Percentiles rank a stretch among this genome's conserved stretches.
Conservation (phyloP, 805 yeast species). For the Diddensiella caesifluorescens region DNA sequence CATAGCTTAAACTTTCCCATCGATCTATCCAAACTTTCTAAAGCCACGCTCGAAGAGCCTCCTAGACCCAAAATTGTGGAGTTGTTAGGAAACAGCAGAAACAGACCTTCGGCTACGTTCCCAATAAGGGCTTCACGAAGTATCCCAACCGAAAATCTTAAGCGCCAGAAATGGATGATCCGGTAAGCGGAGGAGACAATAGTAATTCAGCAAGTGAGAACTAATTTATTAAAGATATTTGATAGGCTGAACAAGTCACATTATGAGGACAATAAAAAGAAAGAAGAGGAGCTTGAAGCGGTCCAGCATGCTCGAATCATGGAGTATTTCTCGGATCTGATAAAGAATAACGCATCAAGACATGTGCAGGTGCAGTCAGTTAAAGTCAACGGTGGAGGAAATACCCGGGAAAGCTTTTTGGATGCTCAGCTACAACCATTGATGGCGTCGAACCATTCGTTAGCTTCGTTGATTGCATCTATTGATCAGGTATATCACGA, state of each 20-base stretch:
- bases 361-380: slow-evolving; percentile 26
- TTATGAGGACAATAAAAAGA: slow-evolving; percentile 8
- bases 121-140: too few relatives aligned
- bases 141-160: too few relatives aligned
- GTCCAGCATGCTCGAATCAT: slow-evolving; percentile 12
- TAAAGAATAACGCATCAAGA: slow-evolving; percentile 26
- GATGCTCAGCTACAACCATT: slow-evolving; percentile 31
- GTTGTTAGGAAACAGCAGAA: too few relatives aligned
- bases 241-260: slow-evolving; percentile 19
- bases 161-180: too few relatives aligned
- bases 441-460: slow-evolving; percentile 24
- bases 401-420: slow-evolving; percentile 27
- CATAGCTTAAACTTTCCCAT: too few relatives aligned
- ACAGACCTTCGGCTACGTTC: too few relatives aligned
- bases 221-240: too few relatives aligned
- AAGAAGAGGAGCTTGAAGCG: neutral
- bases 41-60: too few relatives aligned
- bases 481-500: slow-evolving; percentile 29
- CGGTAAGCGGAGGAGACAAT: too few relatives aligned
- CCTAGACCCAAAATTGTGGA: too few relatives aligned
- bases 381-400: slow-evolving; percentile 29
- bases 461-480: slow-evolving; percentile 23
- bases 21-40: too few relatives aligned
- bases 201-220: too few relatives aligned
- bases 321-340: slow-evolving; percentile 19